Percentiles rank a stretch among this genome's conserved stretches.
Conservation (phyloP, 805 yeast genomes). For the Candida silvatica region DNA sequence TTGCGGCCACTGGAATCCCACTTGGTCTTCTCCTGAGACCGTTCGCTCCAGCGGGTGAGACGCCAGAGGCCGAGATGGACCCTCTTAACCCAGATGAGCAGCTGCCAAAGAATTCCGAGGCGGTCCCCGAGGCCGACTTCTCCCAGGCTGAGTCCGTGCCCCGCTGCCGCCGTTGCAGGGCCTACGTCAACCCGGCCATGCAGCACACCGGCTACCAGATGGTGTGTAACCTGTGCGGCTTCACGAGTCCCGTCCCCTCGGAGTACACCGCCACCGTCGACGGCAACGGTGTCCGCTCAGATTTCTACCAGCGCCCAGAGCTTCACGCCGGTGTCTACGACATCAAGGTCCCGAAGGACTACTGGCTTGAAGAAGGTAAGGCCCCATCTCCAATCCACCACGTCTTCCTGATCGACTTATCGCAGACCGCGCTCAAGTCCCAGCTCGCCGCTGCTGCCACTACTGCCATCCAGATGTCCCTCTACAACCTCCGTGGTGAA, state of each 20-base stretch:
- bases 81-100: too few relatives aligned
- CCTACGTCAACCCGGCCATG: slow-evolving; percentile 83
- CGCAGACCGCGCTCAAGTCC: slow-evolving; percentile 61
- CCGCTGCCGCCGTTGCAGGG: slow-evolving; percentile 86
- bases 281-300: slow-evolving; percentile 52
- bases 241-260: slow-evolving; percentile 57
- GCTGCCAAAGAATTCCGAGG: background rate
- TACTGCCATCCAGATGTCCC: slow-evolving; percentile 35
- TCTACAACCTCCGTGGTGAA: slow-evolving; percentile 33
- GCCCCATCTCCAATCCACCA: slow-evolving; percentile 6
- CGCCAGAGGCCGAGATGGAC: slow-evolving; percentile 38
- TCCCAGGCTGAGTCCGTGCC: slow-evolving; percentile 57
- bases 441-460: slow-evolving; percentile 23
- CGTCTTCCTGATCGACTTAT: slow-evolving; percentile 61
- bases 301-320: slow-evolving; percentile 62
- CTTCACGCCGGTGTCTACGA: slow-evolving; percentile 80
- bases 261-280: slow-evolving; percentile 63
- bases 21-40: slow-evolving; percentile 78
- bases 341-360: slow-evolving; percentile 65
- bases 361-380: slow-evolving; percentile 24
- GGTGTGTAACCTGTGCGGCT: slow-evolving; percentile 82
- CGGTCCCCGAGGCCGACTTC: slow-evolving; percentile 63
- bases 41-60: slow-evolving; percentile 51
- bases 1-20: slow-evolving; percentile 68
- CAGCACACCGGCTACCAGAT: slow-evolving; percentile 55